Base-by-base conservation (phyloP, 805 yeast species). In the Saturnispora serradocipensis region DNA sequence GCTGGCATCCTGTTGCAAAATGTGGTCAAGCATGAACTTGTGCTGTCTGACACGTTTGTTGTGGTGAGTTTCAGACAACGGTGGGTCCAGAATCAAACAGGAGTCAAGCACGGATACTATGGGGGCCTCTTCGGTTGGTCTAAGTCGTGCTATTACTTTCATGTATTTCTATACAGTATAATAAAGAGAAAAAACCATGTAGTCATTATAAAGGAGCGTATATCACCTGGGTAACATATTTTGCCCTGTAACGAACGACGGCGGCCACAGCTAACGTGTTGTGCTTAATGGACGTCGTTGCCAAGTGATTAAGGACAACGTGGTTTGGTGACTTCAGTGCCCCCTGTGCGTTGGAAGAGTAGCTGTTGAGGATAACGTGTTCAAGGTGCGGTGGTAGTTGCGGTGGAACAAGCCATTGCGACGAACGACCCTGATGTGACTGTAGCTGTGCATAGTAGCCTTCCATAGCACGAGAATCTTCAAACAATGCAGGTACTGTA, bases 331-430 rank as follows among this genome's bases (percentile, higher is more conserved):
- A 88, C 9, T 95, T 93, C 58, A 89, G 71, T 1, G 95, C 95
- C 51, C 96, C 95, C 59, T 74, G 77, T 59, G 84, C 88, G 59
- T 78, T 70, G 42, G 66, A 65, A 58, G 72, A 74, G 72, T 76
- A 84, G 58, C 82, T 81, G 70, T 91, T 91, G 62, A 91, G 75
- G 51, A 93, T 89, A 51, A 93, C 98, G 61, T 86, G 85, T 65
- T 93, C 99, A 54, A 93, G 74, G 67, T 91, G 99, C 9, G 99
- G 99, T 8, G 99, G 99, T 47, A 93, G 74, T 63, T 86, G 95
- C 22, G 99, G 99, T 20, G 99, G 98, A 30, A 95, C 88, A 49
- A 90, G 78, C 73, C 72, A 69, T 49, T 69, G 72, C 49, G 67
- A 70, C n/a, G 58, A 52, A 45, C 53, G 49, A 7, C 54, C 52